These are phyloP conservation scores for Amphibolis antarctica DNA, from an alignment of 106 monocot species.

Conservation along the genomic window DNA sequence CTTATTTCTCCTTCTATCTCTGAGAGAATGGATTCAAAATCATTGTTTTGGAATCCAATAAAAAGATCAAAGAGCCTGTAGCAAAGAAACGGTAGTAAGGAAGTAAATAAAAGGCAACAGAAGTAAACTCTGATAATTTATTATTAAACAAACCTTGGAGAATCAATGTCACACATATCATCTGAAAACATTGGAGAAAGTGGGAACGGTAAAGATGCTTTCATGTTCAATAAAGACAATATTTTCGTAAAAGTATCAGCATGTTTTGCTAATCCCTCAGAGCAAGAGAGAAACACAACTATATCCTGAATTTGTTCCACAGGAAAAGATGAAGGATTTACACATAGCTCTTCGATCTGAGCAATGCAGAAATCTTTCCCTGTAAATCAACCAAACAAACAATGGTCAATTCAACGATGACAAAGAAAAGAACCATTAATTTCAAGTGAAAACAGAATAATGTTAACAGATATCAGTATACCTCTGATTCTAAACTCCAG, in stretches of 20 bases:
- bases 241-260: constrained; percentile 69
- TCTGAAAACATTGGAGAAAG: constrained; percentile 27
- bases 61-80: constrained; percentile 50
- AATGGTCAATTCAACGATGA: neutral
- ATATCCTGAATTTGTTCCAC: constrained; percentile 62
- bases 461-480: constrained; percentile 3
- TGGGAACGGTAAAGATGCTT: constrained; percentile 32
- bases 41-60: constrained; percentile 29
- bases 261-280: constrained; percentile 68
- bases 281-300: constrained; percentile 51
- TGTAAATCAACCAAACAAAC: constrained; percentile 3
- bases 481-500: constrained; percentile 44
- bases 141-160: constrained; percentile 30
- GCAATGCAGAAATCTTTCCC: constrained; percentile 76
- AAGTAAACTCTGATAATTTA: neutral
- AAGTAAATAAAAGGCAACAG: neutral
- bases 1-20: constrained; percentile 77
- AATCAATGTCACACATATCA: constrained; percentile 17
- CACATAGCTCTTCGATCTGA: constrained; percentile 61
- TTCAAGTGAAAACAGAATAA: neutral
- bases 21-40: constrained; percentile 69
- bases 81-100: neutral
- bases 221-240: constrained; percentile 42
- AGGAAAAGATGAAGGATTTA: constrained; percentile 27
- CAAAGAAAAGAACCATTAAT: neutral